phyloP scores from a whole-genome alignment of 805 yeast species.

The Barnettozyma pratensis region DNA sequence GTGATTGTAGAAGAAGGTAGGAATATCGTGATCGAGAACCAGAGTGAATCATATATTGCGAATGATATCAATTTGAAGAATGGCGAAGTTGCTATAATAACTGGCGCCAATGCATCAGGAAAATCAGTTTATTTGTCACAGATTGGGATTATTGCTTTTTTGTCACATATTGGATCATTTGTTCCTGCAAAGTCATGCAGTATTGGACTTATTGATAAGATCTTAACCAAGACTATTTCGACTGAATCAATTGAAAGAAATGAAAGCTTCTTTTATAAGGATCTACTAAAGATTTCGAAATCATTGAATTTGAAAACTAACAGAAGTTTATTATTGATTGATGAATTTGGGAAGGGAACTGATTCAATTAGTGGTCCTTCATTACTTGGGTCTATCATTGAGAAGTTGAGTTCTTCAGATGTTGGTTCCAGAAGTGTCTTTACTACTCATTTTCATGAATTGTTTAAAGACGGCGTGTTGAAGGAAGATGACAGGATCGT shows the following conservation, averaged over 20 bases:
- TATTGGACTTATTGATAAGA: conserved; percentile 42
- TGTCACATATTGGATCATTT: conserved; percentile 51
- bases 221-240: conserved; percentile 40
- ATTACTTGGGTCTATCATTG: conserved; percentile 35
- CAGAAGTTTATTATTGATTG: conserved; percentile 40
- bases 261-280: conserved; percentile 48
- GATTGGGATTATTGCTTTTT: conserved; percentile 40
- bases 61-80: conserved; percentile 33
- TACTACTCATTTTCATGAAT: conserved; percentile 41
- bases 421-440: conserved; percentile 27
- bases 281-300: conserved; percentile 38
- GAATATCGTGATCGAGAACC: conserved; percentile 42
- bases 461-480: conserved; percentile 28
- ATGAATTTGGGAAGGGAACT: conserved; percentile 53
- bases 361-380: conserved; percentile 43
- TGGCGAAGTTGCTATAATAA: conserved; percentile 30
- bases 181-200: conserved; percentile 46
- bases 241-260: conserved; percentile 35
- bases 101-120: conserved; percentile 50
- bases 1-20: conserved; percentile 36
- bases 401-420: conserved; percentile 13
- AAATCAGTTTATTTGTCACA: conserved; percentile 47
- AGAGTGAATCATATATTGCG: conserved; percentile 34
- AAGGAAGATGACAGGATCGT: conserved; percentile 18
- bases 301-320: conserved; percentile 35